A percentile compares a stretch with the other conserved stretches of the same genome.
Conservation (phyloP, 176 grass and related monocot genomes). For the Thalia dealbata region DNA sequence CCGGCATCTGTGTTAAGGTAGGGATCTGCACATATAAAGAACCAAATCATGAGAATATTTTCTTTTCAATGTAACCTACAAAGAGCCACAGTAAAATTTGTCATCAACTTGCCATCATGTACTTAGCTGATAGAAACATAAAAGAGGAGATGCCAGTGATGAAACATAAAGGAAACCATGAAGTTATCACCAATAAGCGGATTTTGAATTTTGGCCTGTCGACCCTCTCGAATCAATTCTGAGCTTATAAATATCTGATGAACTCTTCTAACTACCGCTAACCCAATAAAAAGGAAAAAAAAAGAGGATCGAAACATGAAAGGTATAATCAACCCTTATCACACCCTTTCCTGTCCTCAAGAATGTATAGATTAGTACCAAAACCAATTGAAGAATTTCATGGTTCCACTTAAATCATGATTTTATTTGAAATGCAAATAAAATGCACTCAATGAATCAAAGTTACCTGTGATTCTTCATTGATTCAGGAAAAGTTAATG, state of each 20-base stretch:
- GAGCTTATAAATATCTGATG: neutral
- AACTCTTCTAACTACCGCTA: neutral
- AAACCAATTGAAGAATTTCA: too few species aligned
- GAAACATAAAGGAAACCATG: neutral
- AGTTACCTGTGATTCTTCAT: too few species aligned
- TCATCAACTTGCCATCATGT: neutral
- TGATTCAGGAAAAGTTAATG: too few species aligned
- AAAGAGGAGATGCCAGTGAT: neutral
- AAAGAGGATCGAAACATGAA: neutral
- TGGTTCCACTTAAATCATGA: too few species aligned
- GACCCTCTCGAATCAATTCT: neutral
- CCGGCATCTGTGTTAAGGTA: slow-evolving; percentile 18
- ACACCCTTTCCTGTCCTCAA: neutral
- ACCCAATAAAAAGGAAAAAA: neutral
- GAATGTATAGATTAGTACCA: neutral
- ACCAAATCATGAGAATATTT: slow-evolving; percentile 1
- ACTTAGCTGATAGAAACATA: neutral
- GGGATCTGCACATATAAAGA: slow-evolving; percentile 1
- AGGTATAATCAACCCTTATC: neutral
- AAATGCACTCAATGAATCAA: too few species aligned
- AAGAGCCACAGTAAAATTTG: neutral
- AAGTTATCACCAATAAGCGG: neutral
- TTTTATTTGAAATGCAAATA: too few species aligned
- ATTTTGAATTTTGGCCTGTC: neutral
- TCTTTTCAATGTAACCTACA: neutral